Base-by-base conservation (phyloP, 140 eudicot genomes). In the Ambrosia hybrid region DNA sequence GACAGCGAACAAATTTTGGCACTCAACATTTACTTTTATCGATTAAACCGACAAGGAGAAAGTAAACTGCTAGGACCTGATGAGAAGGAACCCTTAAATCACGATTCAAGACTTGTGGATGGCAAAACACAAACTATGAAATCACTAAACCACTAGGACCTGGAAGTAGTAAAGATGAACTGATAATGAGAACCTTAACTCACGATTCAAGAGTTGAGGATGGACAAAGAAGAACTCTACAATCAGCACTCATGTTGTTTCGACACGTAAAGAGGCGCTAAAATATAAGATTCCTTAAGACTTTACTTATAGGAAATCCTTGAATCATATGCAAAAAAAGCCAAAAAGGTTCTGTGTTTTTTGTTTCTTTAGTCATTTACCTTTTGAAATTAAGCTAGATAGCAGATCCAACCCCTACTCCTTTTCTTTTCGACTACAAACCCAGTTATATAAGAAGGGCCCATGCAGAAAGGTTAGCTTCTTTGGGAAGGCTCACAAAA, bases 351-450 rank as follows among this genome's bases (percentile, higher is more conserved):
- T 57, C 1, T 9, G 63, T 17, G 15, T 21, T 9, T 57, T 17
- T 58, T 58, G 65, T 58, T 58, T 58, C 65, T 30, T 30, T 26
- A 58, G 41, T 10, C 65, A 58, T 58, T 26, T 58, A 10, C 33
- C 65, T 26, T 21, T 58, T 58, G 41, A 58, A 37, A 26, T 21
- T 58, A 26, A 21, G 64, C 15, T 26, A 58, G 34, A 30, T 39
- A 58, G 41, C 10, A 14, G 26, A 58, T 58, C 4, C 15, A 58
- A 2, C 38, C 39, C 46, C 9, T 58, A 9, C 41, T 14, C 62
- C 41, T 9, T 26, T 30, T 33, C 7, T 58, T 9, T 58, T 58
- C 1, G 26, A 10, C 65, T 58, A 58, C 26, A 26, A 26, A 30
- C n/a, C 65, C 41, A 58, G 9, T 26, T 58, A 58, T 26, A 58